Conservation (phyloP, 1,284 basidiomycete genomes). For the Apiotrichum siamense region DNA sequence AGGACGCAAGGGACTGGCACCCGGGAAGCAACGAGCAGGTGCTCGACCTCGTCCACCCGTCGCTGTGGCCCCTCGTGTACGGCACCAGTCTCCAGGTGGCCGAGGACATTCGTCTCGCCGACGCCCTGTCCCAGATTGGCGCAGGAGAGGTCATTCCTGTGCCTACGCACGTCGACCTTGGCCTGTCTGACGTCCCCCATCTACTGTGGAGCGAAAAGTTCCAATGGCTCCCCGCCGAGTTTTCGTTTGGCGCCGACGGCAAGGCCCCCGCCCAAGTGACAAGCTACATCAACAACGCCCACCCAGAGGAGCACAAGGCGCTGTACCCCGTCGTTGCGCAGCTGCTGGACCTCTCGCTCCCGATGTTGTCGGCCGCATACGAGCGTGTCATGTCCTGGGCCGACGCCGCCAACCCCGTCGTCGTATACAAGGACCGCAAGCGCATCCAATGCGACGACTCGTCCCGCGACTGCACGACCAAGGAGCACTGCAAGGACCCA, state of each 20-base stretch:
- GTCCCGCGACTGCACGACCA: slow-evolving; percentile 2
- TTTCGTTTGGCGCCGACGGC: background rate
- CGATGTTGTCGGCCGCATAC: slow-evolving; percentile 2
- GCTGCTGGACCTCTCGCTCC: slow-evolving; percentile 2
- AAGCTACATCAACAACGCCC: slow-evolving; percentile 14
- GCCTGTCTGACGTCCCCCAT: background rate
- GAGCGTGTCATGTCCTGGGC: slow-evolving; percentile 6
- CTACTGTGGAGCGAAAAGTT: slow-evolving; percentile 3
- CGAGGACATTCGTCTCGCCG: background rate
- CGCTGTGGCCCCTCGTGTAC: slow-evolving; percentile 13
- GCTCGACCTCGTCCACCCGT: slow-evolving; percentile 16
- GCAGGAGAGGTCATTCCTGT: background rate
- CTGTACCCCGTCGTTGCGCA: slow-evolving; percentile 6
- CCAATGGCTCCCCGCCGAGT: slow-evolving; percentile 15
- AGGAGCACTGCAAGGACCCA: background rate
- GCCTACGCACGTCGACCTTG: background rate
- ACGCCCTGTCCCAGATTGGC: background rate
- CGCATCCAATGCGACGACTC: slow-evolving; percentile 2
- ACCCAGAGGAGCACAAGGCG: background rate
- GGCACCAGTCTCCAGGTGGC: slow-evolving; percentile 6
- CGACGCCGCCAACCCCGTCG: background rate
- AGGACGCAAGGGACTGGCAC: slow-evolving; percentile 11
- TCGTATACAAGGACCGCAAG: background rate
- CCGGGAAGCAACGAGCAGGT: slow-evolving; percentile 9
- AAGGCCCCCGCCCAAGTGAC: background rate